A percentile compares a stretch with the other conserved stretches of the same genome.
Evolutionary conservation across 2,329 filamentous ascomycete genomes (phyloP).

Genomic region (Nothophaeocryptopus gaeumannii): DNA sequence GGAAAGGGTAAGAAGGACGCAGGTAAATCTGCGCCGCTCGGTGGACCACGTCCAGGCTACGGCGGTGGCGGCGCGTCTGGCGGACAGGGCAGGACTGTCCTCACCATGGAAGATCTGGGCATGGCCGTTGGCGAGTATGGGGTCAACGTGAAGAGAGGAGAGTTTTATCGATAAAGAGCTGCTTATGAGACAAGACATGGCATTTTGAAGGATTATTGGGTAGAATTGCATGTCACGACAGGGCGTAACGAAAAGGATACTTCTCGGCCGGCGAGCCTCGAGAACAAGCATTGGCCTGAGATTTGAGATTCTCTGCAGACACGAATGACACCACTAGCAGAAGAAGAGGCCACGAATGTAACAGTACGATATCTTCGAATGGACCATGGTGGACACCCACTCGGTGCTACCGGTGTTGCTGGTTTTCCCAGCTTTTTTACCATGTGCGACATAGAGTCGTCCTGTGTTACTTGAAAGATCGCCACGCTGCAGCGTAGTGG

Average conservation of each 20-base stretch:
- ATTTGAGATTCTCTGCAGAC: too few species aligned
- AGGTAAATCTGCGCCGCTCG: slow-evolving; percentile 42
- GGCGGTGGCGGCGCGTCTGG: slow-evolving; percentile 85
- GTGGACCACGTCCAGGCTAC: slow-evolving; percentile 53
- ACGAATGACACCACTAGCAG: too few species aligned
- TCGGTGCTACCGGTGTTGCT: too few species aligned
- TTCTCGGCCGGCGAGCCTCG: slow-evolving; percentile 24
- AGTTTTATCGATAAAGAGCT: slow-evolving; percentile 76
- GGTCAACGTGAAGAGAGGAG: slow-evolving; percentile 93
- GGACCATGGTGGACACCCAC: too few species aligned
- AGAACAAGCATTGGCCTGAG: slow-evolving; percentile 8
- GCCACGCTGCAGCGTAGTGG: too few species aligned
- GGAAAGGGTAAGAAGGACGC: slow-evolving; percentile 47
- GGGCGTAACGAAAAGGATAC: not conserved
- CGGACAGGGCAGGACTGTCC: slow-evolving; percentile 83
- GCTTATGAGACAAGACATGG: not conserved
- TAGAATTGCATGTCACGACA: slow-evolving; percentile 8
- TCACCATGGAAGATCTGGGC: slow-evolving; percentile 97
- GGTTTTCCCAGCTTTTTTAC: too few species aligned
- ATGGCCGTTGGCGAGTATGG: slow-evolving; percentile 98
- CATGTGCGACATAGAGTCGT: too few species aligned
- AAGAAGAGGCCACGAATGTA: too few species aligned
- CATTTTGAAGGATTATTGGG: not conserved
- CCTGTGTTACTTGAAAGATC: too few species aligned
- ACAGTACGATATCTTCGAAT: too few species aligned